Conservation (phyloP, 2,329 filamentous ascomycete genomes). For the Sphaerulina populicola region DNA sequence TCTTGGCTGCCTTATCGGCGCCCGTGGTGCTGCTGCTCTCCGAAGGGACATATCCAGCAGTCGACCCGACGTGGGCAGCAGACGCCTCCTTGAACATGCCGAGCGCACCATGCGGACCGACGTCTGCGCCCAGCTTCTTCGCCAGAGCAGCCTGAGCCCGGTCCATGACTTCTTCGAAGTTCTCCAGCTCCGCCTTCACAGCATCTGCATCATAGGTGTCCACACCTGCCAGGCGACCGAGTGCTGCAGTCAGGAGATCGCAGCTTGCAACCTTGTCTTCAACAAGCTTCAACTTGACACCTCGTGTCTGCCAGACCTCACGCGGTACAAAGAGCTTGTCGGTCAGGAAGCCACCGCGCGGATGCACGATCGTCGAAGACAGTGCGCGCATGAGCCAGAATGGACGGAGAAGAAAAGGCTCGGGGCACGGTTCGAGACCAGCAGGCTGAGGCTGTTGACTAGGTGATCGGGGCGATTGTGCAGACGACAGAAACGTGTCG, state of each 20-base stretch:
- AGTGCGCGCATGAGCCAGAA: slow-evolving; percentile 97
- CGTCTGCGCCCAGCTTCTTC: slow-evolving; percentile 87
- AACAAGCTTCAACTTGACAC: slow-evolving; percentile 80
- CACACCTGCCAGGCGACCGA: slow-evolving; percentile 62
- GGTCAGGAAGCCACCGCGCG: slow-evolving; percentile 83
- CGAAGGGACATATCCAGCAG: slow-evolving; percentile 9
- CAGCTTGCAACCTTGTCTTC: slow-evolving; percentile 93
- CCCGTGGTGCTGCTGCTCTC: slow-evolving; percentile 30
- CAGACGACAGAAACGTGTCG: slow-evolving; percentile 45
- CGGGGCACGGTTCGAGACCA: slow-evolving; percentile 83
- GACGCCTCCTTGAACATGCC: slow-evolving; percentile 64
- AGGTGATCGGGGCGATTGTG: slow-evolving; percentile 28
- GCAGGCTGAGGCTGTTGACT: slow-evolving; percentile 54
- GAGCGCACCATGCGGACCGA: slow-evolving; percentile 69
- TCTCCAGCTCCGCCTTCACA: slow-evolving; percentile 87
- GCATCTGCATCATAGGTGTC: slow-evolving; percentile 88
- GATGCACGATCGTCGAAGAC: slow-evolving; percentile 85
- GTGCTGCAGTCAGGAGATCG: slow-evolving; percentile 79
- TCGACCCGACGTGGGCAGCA: slow-evolving; percentile 19
- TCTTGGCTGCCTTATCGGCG: slow-evolving; percentile 37
- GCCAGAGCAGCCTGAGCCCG: slow-evolving; percentile 67
- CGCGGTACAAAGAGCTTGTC: slow-evolving; percentile 85
- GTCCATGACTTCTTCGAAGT: slow-evolving; percentile 75
- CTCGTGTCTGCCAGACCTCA: slow-evolving; percentile 89
- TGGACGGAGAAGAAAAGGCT: slow-evolving; percentile 77